These are phyloP conservation scores for Lachnellula arida DNA, from an alignment of 2,329 filamentous ascomycete genomes.

Conservation along the genomic window DNA sequence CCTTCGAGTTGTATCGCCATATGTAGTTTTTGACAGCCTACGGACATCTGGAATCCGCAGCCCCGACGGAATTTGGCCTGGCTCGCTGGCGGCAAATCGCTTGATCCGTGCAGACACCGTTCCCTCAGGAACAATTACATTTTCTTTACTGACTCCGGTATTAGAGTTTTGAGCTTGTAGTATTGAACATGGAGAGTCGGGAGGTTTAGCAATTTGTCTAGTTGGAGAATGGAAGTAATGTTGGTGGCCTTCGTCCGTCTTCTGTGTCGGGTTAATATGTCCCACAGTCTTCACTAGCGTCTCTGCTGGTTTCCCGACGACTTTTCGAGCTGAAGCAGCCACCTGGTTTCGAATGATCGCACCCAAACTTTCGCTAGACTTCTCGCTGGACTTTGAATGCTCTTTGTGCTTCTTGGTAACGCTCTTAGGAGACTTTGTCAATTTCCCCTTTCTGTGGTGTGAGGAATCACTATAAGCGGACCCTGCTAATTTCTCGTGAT, in stretches of 20 bases:
- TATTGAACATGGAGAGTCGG: not conserved
- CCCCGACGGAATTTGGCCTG: conserved; percentile 3
- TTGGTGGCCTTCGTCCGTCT: not conserved
- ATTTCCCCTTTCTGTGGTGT: not conserved
- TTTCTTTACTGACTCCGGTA: not conserved
- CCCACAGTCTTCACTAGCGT: not conserved
- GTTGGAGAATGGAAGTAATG: not conserved
- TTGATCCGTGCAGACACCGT: not conserved
- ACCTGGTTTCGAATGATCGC: not conserved
- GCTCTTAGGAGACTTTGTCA: not conserved
- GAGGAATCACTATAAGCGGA: not conserved
- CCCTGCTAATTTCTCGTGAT: not conserved
- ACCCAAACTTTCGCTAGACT: not conserved
- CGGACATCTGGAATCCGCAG: not conserved
- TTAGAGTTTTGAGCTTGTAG: not conserved
- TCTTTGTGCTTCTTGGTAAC: not conserved
- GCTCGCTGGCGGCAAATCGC: conserved; percentile 17
- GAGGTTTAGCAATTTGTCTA: not conserved
- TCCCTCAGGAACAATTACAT: not conserved
- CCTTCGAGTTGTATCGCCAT: conserved; percentile 10
- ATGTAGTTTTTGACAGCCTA: conserved; percentile 14
- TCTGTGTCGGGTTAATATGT: not conserved
- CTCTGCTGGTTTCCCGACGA: not conserved
- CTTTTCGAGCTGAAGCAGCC: not conserved
- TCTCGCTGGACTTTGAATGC: not conserved